phyloP scores from a whole-genome alignment of 108 stramenopile species.

The Stephanodiscus minutulus region DNA sequence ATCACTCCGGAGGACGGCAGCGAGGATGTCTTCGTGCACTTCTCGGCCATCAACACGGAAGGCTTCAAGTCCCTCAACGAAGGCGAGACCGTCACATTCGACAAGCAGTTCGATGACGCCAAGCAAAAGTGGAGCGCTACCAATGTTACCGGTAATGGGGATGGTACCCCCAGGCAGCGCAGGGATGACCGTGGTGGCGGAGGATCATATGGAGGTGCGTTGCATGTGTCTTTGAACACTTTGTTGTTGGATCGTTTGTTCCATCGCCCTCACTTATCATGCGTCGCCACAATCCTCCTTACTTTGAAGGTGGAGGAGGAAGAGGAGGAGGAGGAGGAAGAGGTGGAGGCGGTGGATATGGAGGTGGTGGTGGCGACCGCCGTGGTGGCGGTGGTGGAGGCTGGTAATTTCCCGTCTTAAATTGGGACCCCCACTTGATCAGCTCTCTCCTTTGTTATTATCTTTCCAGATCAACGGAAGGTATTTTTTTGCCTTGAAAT shows the following conservation, averaged over 20 bases:
- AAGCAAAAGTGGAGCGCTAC: background rate
- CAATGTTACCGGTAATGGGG: background rate
- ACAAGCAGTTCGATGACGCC: background rate
- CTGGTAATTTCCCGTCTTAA: no score
- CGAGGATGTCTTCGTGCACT: slow-evolving; percentile 78
- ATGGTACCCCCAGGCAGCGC: background rate
- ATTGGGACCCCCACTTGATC: no score
- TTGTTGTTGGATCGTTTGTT: no score
- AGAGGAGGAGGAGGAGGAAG: background rate
- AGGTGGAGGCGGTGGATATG: background rate
- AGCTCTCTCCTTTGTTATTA: no score
- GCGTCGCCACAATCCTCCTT: background rate
- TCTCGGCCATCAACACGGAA: slow-evolving; percentile 60
- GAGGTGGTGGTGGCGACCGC: no score
- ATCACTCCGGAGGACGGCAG: slow-evolving; percentile 55
- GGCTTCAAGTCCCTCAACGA: slow-evolving; percentile 73
- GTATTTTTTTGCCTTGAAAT: no score
- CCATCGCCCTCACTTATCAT: no score
- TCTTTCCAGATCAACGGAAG: no score
- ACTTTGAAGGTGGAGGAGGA: background rate
- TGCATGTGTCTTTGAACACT: no score
- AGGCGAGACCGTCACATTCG: slow-evolving; percentile 26
- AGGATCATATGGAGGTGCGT: no score
- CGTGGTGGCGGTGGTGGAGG: no score
- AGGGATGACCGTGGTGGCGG: background rate